Conservation (phyloP, 208 protist genomes). For the Leishmania mexicana region DNA sequence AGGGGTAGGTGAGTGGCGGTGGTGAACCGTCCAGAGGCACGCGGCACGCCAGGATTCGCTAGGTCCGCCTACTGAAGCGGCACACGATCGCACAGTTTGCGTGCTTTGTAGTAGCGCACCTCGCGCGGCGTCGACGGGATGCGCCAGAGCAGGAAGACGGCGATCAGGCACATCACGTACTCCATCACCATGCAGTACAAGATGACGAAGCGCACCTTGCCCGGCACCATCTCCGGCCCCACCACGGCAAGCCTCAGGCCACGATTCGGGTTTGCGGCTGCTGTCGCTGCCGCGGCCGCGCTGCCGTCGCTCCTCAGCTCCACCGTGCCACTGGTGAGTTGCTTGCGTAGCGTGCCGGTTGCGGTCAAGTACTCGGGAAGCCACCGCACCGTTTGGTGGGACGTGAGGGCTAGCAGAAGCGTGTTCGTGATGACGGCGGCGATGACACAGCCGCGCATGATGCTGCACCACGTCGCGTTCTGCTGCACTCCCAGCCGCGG, state of each 20-base stretch:
- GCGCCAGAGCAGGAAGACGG: conserved; percentile 51
- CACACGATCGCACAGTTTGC: conserved; percentile 27
- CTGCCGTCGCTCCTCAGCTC: background rate
- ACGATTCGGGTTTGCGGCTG: background rate
- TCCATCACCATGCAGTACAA: conserved; percentile 42
- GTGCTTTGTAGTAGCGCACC: conserved; percentile 37
- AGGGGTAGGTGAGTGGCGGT: background rate
- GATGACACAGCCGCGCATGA: conserved; percentile 48
- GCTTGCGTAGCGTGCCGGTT: background rate
- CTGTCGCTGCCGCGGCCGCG: background rate
- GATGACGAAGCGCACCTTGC: conserved; percentile 16
- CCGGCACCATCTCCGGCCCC: conserved; percentile 19
- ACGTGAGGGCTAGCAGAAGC: conserved; percentile 50
- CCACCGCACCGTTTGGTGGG: conserved; percentile 34
- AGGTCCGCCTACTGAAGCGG: background rate
- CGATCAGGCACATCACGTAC: conserved; percentile 42
- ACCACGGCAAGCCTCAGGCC: background rate
- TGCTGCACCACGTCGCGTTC: conserved; percentile 42
- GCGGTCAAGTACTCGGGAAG: conserved; percentile 27
- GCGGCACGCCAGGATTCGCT: background rate
- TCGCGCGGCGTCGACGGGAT: conserved; percentile 39
- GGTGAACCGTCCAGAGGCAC: background rate
- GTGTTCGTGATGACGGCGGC: conserved; percentile 61
- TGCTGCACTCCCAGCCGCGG: conserved; percentile 47
- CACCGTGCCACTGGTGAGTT: background rate